Percentiles rank a stretch among this genome's conserved stretches.
Conservation (phyloP, 768 basidiomycete genomes). For the Amanita pallidorosea region DNA sequence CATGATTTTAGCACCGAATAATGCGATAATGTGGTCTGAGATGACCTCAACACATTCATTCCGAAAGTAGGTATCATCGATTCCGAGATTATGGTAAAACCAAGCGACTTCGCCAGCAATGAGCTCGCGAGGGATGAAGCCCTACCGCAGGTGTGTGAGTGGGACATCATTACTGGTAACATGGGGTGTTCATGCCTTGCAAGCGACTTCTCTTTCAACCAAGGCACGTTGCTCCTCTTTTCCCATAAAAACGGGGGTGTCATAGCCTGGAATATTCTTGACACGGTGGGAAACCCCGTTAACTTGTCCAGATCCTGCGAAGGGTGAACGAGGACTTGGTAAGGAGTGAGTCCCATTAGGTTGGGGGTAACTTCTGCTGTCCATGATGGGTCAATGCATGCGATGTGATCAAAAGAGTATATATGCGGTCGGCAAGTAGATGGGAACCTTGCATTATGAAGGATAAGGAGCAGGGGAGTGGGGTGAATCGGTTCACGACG, state of each 20-base stretch:
- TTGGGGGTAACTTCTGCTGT: neutral
- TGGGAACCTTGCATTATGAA: too few species aligned
- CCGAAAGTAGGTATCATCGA: constrained; percentile 88
- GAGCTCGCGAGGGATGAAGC: constrained; percentile 88
- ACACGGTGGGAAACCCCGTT: constrained; percentile 50
- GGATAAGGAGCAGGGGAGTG: too few species aligned
- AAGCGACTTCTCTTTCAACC: constrained; percentile 67
- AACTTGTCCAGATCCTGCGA: constrained; percentile 17
- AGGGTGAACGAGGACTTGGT: constrained; percentile 7
- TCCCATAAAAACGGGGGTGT: constrained; percentile 84
- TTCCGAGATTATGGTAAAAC: constrained; percentile 89
- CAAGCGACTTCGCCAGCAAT: constrained; percentile 86
- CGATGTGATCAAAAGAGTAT: neutral
- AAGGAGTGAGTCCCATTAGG: neutral
- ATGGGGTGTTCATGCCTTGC: constrained; percentile 39
- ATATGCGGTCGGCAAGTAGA: neutral
- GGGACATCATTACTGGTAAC: constrained; percentile 7
- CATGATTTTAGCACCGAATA: constrained; percentile 91
- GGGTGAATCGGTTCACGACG: too few species aligned
- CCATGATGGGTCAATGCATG: neutral
- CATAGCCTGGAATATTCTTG: constrained; percentile 82
- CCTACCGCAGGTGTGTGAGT: constrained; percentile 28
- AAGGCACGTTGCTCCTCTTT: constrained; percentile 81
- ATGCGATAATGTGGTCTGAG: constrained; percentile 82
- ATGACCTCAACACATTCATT: constrained; percentile 67